Evolutionary conservation across 257 asterid genomes (phyloP).

Genomic region (Knoxia roxburghii): DNA sequence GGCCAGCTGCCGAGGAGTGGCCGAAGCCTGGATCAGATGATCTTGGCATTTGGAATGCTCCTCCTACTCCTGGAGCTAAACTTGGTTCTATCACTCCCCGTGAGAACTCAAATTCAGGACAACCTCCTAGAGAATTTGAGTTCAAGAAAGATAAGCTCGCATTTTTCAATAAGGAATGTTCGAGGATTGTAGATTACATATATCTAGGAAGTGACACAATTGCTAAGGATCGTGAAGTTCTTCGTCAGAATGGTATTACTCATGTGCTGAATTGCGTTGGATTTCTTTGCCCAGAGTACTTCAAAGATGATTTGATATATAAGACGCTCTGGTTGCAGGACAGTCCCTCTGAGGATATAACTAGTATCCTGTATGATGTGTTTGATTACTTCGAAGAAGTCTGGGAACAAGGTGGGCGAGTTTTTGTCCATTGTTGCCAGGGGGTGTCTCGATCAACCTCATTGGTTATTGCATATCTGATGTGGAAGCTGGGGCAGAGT

Average conservation of each 20-base stretch:
- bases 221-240: constrained; percentile 73
- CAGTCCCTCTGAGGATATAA: constrained; percentile 87
- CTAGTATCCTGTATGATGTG: constrained; percentile 79
- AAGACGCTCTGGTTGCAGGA: constrained; percentile 95
- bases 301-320: constrained; percentile 71
- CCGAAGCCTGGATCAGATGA: constrained; percentile 90
- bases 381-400: constrained; percentile 95
- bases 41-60: constrained; percentile 74
- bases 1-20: constrained; percentile 74
- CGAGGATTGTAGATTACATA: constrained; percentile 67
- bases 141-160: constrained; percentile 71
- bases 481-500: constrained; percentile 83
- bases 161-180: constrained; percentile 83
- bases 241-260: constrained; percentile 64
- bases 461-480: constrained; percentile 87
- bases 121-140: constrained; percentile 50
- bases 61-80: constrained; percentile 69
- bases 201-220: constrained; percentile 76
- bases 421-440: constrained; percentile 84
- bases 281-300: constrained; percentile 70
- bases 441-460: constrained; percentile 96
- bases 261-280: constrained; percentile 97
- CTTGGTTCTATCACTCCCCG: constrained; percentile 45
- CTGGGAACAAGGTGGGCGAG: constrained; percentile 76
- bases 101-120: constrained; percentile 35